Conservation (phyloP, 805 yeast genomes). For the Debaryomyces hansenii region DNA sequence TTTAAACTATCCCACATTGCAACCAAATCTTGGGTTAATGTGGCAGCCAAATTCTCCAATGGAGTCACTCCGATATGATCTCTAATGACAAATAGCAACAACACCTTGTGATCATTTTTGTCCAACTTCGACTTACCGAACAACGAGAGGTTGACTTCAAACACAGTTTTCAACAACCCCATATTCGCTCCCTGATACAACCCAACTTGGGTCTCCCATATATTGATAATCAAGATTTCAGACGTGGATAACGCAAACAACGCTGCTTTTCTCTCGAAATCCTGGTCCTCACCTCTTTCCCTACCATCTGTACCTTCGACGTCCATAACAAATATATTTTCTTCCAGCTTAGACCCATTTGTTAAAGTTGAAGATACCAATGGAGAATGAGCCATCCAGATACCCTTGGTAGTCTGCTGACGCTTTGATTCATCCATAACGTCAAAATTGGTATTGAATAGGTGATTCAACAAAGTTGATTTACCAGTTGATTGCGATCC, state of each 20-base stretch:
- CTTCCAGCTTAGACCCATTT: slow-evolving; percentile 7
- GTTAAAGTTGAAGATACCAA: slow-evolving; percentile 20
- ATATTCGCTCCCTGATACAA: slow-evolving; percentile 96
- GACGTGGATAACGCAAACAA: slow-evolving; percentile 90
- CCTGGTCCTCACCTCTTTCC: slow-evolving; percentile 98
- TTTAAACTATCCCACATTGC: slow-evolving; percentile 76
- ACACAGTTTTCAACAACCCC: slow-evolving; percentile 92
- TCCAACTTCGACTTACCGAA: slow-evolving; percentile 59
- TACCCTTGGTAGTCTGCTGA: slow-evolving; percentile 72
- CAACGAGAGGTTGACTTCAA: slow-evolving; percentile 87
- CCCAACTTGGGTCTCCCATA: slow-evolving; percentile 98
- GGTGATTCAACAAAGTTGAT: slow-evolving; percentile 81
- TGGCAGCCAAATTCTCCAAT: slow-evolving; percentile 62
- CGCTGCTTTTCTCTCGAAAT: slow-evolving; percentile 95
- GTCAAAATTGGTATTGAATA: slow-evolving; percentile 85
- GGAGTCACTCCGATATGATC: slow-evolving; percentile 92
- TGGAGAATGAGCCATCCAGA: slow-evolving; percentile 45
- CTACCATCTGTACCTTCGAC: slow-evolving; percentile 99
- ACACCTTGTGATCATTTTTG: slow-evolving; percentile 53
- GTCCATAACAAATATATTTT: slow-evolving; percentile 76
- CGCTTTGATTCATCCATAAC: slow-evolving; percentile 88
- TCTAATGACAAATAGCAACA: slow-evolving; percentile 83
- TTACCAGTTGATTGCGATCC: slow-evolving; percentile 98
- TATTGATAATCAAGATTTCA: slow-evolving; percentile 85
- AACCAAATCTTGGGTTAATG: slow-evolving; percentile 68